Percentiles rank a stretch among this genome's conserved stretches.
Evolutionary conservation across 345 rosid genomes (phyloP).

Genomic region (Gossypium rotundifolium): DNA sequence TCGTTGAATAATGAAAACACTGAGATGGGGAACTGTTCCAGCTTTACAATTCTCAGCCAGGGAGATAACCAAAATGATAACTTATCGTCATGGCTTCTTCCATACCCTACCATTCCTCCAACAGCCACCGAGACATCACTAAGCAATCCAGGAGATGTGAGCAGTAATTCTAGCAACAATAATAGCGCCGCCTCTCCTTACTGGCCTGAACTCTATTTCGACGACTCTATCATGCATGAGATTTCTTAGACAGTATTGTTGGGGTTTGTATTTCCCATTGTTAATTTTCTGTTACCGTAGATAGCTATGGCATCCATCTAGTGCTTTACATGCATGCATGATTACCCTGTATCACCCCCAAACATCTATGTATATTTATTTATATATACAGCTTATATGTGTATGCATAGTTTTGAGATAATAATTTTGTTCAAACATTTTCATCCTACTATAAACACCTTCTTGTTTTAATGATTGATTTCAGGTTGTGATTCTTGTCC

Average conservation of each 20-base stretch:
- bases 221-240: conserved; percentile 33
- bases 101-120: conserved; percentile 21
- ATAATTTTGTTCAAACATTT: not conserved
- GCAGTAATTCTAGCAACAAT: conserved; percentile 40
- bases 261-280: not conserved
- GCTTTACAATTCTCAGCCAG: conserved; percentile 20
- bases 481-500: not conserved
- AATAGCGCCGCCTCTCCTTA: conserved; percentile 32
- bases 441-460: not conserved
- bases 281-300: not conserved
- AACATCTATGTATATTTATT: not conserved
- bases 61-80: conserved; percentile 18
- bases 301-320: not conserved
- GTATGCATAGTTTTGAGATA: not conserved
- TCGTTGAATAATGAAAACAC: conserved; percentile 18
- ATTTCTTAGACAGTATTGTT: conserved; percentile 20
- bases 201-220: conserved; percentile 40
- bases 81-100: conserved; percentile 25
- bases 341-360: not conserved
- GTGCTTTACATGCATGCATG: not conserved
- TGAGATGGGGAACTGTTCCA: conserved; percentile 25
- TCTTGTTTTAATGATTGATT: not conserved
- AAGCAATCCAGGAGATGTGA: conserved; percentile 38
- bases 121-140: conserved; percentile 23
- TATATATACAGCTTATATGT: not conserved